Evolutionary conservation across 345 rosid species (phyloP).

Genomic region (Boechera retrofracta): DNA sequence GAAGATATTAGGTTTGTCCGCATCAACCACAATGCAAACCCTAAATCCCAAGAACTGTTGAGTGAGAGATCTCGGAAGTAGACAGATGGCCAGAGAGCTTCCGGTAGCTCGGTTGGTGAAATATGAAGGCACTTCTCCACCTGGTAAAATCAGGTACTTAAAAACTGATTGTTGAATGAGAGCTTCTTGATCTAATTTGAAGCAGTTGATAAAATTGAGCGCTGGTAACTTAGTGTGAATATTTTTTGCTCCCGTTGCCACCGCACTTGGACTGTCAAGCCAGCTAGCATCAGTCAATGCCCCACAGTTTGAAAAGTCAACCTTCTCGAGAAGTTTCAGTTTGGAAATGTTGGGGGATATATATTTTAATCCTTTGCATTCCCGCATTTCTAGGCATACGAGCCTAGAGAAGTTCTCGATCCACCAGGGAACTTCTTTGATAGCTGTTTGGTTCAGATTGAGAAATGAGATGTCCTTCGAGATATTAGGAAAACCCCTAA

Average conservation of each 20-base stretch:
- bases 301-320: slow-evolving; percentile 1
- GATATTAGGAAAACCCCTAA: background rate
- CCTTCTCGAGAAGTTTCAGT: background rate
- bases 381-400: background rate
- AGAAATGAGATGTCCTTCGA: background rate
- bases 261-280: too few species aligned
- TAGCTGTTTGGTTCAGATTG: background rate
- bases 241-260: too few species aligned
- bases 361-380: background rate
- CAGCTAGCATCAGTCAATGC: background rate
- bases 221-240: too few species aligned
- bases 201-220: too few species aligned
- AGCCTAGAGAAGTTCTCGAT: background rate
- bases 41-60: background rate
- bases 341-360: background rate
- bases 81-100: slow-evolving; percentile 1
- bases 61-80: background rate
- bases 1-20: background rate
- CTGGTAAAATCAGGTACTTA: background rate
- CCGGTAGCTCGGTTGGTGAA: slow-evolving; percentile 5
- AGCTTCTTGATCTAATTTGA: background rate
- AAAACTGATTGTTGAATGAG: slow-evolving; percentile 1
- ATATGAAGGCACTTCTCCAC: background rate
- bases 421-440: background rate
- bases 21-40: background rate